phyloP scores from a whole-genome alignment of 2,329 filamentous ascomycete genomes.

The Chaetothyriales sp. region DNA sequence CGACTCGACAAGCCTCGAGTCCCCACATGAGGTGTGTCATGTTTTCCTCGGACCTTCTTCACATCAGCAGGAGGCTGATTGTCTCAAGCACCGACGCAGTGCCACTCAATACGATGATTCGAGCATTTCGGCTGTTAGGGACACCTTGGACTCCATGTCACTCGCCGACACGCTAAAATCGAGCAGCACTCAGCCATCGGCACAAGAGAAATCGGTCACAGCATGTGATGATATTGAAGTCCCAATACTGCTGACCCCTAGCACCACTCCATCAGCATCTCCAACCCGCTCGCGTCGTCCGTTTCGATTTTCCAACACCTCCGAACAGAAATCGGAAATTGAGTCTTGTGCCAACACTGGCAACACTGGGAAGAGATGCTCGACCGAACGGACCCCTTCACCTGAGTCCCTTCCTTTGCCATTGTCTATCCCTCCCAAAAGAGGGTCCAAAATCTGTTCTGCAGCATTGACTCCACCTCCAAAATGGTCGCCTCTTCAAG shows the following conservation, averaged over 20 bases:
- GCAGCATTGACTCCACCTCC: constrained; percentile 2
- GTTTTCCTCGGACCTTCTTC: neutral
- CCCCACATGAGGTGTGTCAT: neutral
- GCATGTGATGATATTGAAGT: neutral
- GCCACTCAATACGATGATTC: neutral
- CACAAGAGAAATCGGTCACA: neutral
- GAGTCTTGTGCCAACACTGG: neutral
- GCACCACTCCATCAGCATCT: neutral
- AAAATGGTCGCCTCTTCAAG: constrained; percentile 6
- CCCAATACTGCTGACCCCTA: neutral
- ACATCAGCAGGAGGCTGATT: neutral
- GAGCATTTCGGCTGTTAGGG: neutral
- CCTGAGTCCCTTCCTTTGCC: constrained; percentile 6
- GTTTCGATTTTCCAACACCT: constrained; percentile 1
- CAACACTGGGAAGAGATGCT: neutral
- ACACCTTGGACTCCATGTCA: neutral
- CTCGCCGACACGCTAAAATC: neutral
- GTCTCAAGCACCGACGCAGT: neutral
- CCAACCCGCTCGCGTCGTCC: neutral
- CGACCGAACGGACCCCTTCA: constrained; percentile 4
- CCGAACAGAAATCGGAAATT: neutral
- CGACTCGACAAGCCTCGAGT: neutral
- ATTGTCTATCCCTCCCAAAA: neutral
- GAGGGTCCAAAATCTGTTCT: neutral
- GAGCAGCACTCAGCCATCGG: neutral